Percentiles rank a stretch among this genome's conserved stretches.
These are phyloP conservation scores for Penicillium sp. DNA, from an alignment of 2,329 filamentous ascomycete species.

Conservation along the genomic window DNA sequence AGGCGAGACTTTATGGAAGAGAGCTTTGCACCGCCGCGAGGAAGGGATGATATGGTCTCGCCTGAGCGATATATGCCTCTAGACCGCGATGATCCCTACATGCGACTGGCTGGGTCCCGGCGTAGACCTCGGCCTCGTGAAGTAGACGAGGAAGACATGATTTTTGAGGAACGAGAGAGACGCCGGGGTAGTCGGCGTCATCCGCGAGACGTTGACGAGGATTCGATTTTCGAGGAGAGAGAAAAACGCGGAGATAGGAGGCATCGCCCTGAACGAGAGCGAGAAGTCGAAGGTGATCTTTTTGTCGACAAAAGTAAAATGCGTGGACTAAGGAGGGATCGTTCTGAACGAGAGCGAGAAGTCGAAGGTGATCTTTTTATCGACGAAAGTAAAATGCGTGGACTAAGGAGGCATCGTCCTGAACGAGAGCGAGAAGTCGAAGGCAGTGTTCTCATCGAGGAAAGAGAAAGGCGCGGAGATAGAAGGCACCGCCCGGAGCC, in stretches of 20 bases:
- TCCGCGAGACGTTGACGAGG: slow-evolving; percentile 7
- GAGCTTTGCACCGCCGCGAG: slow-evolving; percentile 31
- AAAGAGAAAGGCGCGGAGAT: neutral
- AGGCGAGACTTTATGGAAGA: slow-evolving; percentile 39
- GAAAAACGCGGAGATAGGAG: neutral
- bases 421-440: slow-evolving; percentile 11
- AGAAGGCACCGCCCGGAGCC: slow-evolving; percentile 15
- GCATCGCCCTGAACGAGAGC: neutral
- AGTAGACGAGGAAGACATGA: slow-evolving; percentile 34
- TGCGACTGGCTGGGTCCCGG: slow-evolving; percentile 3
- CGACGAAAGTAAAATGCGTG: slow-evolving; percentile 11
- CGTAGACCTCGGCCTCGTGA: slow-evolving; percentile 17
- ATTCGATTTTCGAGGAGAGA: slow-evolving; percentile 1
- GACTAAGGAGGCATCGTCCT: neutral
- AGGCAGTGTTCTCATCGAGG: slow-evolving; percentile 13
- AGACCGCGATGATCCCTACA: slow-evolving; percentile 18
- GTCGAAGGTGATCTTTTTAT: slow-evolving; percentile 38
- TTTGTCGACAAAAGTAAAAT: slow-evolving; percentile 27
- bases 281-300: slow-evolving; percentile 31
- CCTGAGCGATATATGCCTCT: slow-evolving; percentile 1
- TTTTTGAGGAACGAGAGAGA: slow-evolving; percentile 14
- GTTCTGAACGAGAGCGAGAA: slow-evolving; percentile 1
- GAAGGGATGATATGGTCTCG: slow-evolving; percentile 30
- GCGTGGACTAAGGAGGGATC: slow-evolving; percentile 1
- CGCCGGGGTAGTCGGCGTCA: slow-evolving; percentile 2